Base-by-base conservation (phyloP, 139 green algal species). In the Diplosphaera chodatii region DNA sequence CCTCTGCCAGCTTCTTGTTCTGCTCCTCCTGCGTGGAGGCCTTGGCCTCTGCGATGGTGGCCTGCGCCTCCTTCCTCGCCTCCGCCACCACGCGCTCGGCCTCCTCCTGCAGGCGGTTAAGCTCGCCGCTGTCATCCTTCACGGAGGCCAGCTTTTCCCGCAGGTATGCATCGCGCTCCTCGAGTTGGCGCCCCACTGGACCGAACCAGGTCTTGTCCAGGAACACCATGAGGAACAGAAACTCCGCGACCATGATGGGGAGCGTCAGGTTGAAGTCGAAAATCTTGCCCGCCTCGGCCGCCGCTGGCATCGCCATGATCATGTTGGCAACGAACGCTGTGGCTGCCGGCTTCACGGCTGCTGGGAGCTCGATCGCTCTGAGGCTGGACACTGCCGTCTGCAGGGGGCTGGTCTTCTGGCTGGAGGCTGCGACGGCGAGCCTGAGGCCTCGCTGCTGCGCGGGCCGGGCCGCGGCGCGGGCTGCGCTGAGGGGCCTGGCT, bases 131-230 rank as follows among this genome's bases (percentile, higher is more conserved):
- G 79, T 84, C 82, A 71, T 80, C 90, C 84, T 96, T 94, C 27
- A 95, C 89, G 20, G 71, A 70, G 56, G 74, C 69, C 69, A 97
- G 86, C 85, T 94, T 92, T 65, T 75, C 79, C 64, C 91, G 81
- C 63, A 97, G 83, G 23, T 83, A 34, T 10, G 67, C 75, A 69
- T 97, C 91, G 64, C 91, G 90, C 72, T 92, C 87, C 80, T 97
- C 91, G 59, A 97, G 83, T 30, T 71, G 32, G 72, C 90, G 89
- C 72, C 91, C 91, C 21, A 96, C 90, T 21, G 91, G 91, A 27
- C 66, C 82, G 76, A 97, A 97, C 91, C 91, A 97, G 73, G 82
- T 82, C 89, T 97, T 97, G 67, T 97, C 91, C 48, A 97, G 84
- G 80, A 96, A 94, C 56, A 96, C 91, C 90, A 96, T 96, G 37